These are phyloP conservation scores for Apiospora saccharicola DNA, from an alignment of 2,329 filamentous ascomycete genomes.

Conservation along the genomic window DNA sequence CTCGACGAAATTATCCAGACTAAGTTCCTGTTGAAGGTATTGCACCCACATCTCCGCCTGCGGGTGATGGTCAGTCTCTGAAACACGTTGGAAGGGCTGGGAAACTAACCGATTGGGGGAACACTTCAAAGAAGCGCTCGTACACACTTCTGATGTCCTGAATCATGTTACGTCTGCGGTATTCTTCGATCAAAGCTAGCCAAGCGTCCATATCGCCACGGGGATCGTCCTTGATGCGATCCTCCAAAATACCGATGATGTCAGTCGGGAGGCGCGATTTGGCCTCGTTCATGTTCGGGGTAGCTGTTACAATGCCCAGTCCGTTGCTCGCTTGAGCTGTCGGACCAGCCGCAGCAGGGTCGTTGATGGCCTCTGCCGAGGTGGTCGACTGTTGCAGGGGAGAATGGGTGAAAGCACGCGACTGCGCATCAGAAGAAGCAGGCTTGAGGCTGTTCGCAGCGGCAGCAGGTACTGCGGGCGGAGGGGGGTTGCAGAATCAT, in stretches of 20 bases:
- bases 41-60: slow-evolving; percentile 92
- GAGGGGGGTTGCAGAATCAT: slow-evolving; percentile 41
- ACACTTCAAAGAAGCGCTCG: slow-evolving; percentile 85
- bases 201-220: slow-evolving; percentile 93
- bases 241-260: slow-evolving; percentile 81
- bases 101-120: slow-evolving; percentile 85
- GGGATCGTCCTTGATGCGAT: slow-evolving; percentile 89
- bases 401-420: slow-evolving; percentile 34
- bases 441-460: slow-evolving; percentile 34
- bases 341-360: slow-evolving; percentile 26
- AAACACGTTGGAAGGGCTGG: neutral
- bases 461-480: slow-evolving; percentile 29
- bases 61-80: slow-evolving; percentile 43
- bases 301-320: slow-evolving; percentile 22
- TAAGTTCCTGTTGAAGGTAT: slow-evolving; percentile 89
- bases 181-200: slow-evolving; percentile 85
- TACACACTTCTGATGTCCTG: slow-evolving; percentile 83
- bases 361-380: slow-evolving; percentile 30
- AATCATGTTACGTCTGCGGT: slow-evolving; percentile 81
- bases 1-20: slow-evolving; percentile 80
- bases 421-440: slow-evolving; percentile 34
- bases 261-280: slow-evolving; percentile 65
- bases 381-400: slow-evolving; percentile 37
- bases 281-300: slow-evolving; percentile 25
- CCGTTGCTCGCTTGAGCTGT: slow-evolving; percentile 30